phyloP scores from a whole-genome alignment of 352 stramenopile species.

The Globisporangium canariense region DNA sequence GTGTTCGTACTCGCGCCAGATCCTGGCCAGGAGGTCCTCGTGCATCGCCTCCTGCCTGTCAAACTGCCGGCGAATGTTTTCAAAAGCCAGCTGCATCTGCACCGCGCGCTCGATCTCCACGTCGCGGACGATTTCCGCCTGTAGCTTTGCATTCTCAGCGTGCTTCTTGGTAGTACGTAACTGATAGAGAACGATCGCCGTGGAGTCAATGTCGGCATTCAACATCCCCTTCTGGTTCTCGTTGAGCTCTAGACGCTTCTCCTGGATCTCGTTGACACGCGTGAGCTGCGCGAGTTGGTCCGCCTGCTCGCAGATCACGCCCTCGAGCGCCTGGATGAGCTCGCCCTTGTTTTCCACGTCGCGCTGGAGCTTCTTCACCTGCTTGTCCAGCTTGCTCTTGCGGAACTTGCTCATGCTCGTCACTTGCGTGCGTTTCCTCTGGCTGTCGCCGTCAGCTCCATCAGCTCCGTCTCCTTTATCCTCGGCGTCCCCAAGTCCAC shows the following conservation, averaged over 20 bases:
- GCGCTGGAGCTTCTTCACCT: slow-evolving; percentile 56
- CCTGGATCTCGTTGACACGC: slow-evolving; percentile 39
- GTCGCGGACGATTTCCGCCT: slow-evolving; percentile 44
- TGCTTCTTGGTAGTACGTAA: slow-evolving; percentile 19
- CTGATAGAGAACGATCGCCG: slow-evolving; percentile 21
- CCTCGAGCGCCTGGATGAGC: slow-evolving; percentile 45
- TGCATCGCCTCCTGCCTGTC: slow-evolving; percentile 44
- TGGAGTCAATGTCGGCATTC: slow-evolving; percentile 42
- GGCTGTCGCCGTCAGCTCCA: slow-evolving; percentile 7
- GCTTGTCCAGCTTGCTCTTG: slow-evolving; percentile 62
- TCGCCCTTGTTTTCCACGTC: slow-evolving; percentile 45
- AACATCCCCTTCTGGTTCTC: slow-evolving; percentile 56
- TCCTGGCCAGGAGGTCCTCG: slow-evolving; percentile 55
- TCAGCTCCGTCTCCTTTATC: slow-evolving; percentile 3
- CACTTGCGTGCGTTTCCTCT: slow-evolving; percentile 24
- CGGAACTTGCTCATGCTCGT: slow-evolving; percentile 63
- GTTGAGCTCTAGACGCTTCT: slow-evolving; percentile 30
- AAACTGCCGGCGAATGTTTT: slow-evolving; percentile 36
- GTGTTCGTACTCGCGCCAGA: slow-evolving; percentile 59
- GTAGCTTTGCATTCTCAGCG: slow-evolving; percentile 23
- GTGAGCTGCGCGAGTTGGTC: slow-evolving; percentile 42
- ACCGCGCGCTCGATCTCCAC: slow-evolving; percentile 44
- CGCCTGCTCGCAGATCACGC: slow-evolving; percentile 51
- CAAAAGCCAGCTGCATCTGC: slow-evolving; percentile 37
- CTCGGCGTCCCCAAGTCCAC: not conserved